These are phyloP conservation scores for Alternaria hordeiaustralica DNA, from an alignment of 2,329 filamentous ascomycete species.

Conservation along the genomic window DNA sequence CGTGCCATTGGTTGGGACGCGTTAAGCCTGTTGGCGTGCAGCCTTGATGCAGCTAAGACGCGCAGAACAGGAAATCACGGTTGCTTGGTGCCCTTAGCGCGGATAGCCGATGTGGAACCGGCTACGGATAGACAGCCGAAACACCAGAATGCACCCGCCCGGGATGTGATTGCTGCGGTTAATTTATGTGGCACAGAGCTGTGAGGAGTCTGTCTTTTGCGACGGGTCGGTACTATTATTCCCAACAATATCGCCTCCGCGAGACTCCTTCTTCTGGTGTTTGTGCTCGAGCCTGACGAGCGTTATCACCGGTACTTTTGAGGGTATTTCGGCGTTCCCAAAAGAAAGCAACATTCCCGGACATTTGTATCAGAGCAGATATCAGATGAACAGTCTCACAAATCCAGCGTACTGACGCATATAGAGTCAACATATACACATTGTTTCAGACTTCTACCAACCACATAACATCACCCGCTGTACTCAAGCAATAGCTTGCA, in stretches of 20 bases:
- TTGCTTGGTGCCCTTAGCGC: neutral
- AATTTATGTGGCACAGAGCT: neutral
- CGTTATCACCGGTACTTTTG: neutral
- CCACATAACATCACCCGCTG: neutral
- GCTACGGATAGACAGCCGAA: neutral
- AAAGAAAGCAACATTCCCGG: neutral
- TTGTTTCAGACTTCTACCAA: neutral
- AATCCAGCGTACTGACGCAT: neutral
- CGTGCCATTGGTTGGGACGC: slow-evolving; percentile 1
- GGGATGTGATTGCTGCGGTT: neutral
- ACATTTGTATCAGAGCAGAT: fast-evolving
- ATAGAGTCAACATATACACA: neutral
- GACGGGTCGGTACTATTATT: neutral
- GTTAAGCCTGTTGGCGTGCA: slow-evolving; percentile 5
- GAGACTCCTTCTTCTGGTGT: fast-evolving
- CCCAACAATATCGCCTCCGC: neutral
- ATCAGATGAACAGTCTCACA: fast-evolving
- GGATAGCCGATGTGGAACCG: neutral
- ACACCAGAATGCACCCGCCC: neutral
- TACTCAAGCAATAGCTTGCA: neutral
- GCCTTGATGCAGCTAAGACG: slow-evolving; percentile 12
- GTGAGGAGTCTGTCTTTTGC: neutral
- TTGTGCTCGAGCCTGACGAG: neutral
- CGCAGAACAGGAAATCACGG: neutral
- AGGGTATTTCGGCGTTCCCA: neutral